These are phyloP conservation scores for Vitis labrusca DNA, from an alignment of 164 flowering plant species.

Conservation along the genomic window DNA sequence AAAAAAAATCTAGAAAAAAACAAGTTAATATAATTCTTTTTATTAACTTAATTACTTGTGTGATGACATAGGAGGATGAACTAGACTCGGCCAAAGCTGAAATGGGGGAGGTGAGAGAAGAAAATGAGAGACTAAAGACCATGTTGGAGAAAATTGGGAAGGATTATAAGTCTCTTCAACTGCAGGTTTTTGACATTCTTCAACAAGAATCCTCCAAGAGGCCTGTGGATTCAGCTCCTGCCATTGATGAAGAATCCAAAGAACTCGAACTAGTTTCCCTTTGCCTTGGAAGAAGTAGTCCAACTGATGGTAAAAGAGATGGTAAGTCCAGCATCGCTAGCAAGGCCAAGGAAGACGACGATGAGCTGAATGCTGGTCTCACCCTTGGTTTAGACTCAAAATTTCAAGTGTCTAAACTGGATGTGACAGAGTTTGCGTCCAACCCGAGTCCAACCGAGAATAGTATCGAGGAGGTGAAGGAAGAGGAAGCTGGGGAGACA, in stretches of 20 bases:
- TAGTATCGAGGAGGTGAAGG: constrained; percentile 41
- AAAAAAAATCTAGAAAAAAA: too few relatives aligned
- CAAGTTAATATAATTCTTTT: neutral
- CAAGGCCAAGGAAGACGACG: constrained; percentile 19
- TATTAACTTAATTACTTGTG: neutral
- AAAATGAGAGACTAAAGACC: constrained; percentile 64
- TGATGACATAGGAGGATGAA: constrained; percentile 35
- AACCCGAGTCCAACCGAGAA: constrained; percentile 30
- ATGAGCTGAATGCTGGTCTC: constrained; percentile 29
- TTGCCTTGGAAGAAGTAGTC: constrained; percentile 56
- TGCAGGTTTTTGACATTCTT: constrained; percentile 37
- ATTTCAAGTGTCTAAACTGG: constrained; percentile 7
- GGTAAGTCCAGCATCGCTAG: constrained; percentile 11
- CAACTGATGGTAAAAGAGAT: constrained; percentile 36
- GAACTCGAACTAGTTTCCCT: constrained; percentile 68
- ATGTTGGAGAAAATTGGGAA: constrained; percentile 44
- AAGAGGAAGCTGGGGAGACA: constrained; percentile 31
- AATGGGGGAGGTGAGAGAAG: constrained; percentile 71
- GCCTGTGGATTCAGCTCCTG: constrained; percentile 9
- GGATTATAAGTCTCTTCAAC: constrained; percentile 63
- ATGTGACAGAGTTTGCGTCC: constrained; percentile 11
- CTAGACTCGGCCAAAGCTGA: constrained; percentile 63
- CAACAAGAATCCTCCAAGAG: constrained; percentile 37
- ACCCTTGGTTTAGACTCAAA: constrained; percentile 47
- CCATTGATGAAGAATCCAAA: constrained; percentile 25